A percentile compares a stretch with the other conserved stretches of the same genome.
phyloP scores from a whole-genome alignment of 352 stramenopile species.

The Phytophthora megakarya region DNA sequence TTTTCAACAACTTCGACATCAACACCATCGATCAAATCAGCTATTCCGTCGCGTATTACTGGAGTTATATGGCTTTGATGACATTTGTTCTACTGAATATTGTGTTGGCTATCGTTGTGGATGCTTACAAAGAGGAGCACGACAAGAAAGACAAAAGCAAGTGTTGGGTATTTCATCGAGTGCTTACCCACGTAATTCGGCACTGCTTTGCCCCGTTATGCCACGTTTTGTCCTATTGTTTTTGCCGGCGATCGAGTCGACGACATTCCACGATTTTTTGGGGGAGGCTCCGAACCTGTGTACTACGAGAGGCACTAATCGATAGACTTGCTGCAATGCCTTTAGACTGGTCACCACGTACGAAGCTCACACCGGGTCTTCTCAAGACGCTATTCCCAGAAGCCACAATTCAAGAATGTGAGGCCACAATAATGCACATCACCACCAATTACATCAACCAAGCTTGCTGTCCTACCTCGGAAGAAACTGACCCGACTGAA shows the following conservation, averaged over 20 bases:
- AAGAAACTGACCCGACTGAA: conserved; percentile 8
- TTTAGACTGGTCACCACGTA: conserved; percentile 21
- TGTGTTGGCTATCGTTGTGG: conserved; percentile 70
- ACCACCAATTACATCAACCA: conserved; percentile 3
- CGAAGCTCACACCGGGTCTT: conserved; percentile 18
- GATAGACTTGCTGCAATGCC: conserved; percentile 22
- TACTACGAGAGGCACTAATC: conserved; percentile 25
- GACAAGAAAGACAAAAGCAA: conserved; percentile 38
- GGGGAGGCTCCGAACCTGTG: conserved; percentile 24
- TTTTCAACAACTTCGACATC: conserved; percentile 71
- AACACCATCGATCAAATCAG: conserved; percentile 39
- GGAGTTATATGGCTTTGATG: conserved; percentile 69
- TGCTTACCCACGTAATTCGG: conserved; percentile 24
- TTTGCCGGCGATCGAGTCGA: conserved; percentile 6
- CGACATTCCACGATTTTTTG: conserved; percentile 25
- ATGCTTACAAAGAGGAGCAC: conserved; percentile 55
- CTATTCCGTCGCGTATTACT: conserved; percentile 63
- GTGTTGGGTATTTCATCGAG: conserved; percentile 24
- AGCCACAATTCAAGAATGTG: conserved; percentile 23
- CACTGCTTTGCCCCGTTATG: conserved; percentile 10
- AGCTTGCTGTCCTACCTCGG: conserved; percentile 19
- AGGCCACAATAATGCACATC: conserved; percentile 27
- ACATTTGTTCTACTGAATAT: conserved; percentile 75
- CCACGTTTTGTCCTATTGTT: conserved; percentile 11
- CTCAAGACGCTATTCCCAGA: conserved; percentile 25